phyloP scores from a whole-genome alignment of 371 early-diverging fungal species.

The Dichotomocladium elegans region DNA sequence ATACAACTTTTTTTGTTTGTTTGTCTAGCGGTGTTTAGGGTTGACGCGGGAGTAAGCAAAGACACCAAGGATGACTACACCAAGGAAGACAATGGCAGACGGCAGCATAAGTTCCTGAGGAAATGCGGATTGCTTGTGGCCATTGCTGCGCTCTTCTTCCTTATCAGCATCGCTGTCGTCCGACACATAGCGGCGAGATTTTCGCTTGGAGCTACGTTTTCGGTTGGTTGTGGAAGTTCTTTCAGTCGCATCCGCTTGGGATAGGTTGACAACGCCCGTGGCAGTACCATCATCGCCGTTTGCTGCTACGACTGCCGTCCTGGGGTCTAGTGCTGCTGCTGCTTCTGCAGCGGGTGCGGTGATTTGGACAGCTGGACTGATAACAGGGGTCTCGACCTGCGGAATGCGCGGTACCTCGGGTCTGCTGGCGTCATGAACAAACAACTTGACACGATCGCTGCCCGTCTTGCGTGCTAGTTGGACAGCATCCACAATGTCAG shows the following conservation, averaged over 20 bases:
- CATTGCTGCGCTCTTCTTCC: neutral
- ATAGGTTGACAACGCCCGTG: neutral
- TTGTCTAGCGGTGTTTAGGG: slow-evolving; percentile 8
- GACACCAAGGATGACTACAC: slow-evolving; percentile 55
- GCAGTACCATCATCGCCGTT: neutral
- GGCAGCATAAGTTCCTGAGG: slow-evolving; percentile 59
- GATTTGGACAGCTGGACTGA: no score
- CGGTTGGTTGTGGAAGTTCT: neutral
- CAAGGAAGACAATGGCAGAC: slow-evolving; percentile 57
- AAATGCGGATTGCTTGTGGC: slow-evolving; percentile 8
- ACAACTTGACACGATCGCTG: slow-evolving; percentile 69
- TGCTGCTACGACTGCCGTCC: neutral
- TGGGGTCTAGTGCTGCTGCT: neutral
- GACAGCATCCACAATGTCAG: slow-evolving; percentile 79
- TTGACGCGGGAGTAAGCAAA: slow-evolving; percentile 33
- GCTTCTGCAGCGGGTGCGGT: neutral
- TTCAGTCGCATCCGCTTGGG: neutral
- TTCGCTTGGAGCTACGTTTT: slow-evolving; percentile 3
- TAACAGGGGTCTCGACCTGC: neutral
- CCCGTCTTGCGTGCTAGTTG: slow-evolving; percentile 63
- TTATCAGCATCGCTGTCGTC: neutral
- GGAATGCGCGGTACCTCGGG: neutral
- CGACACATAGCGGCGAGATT: neutral
- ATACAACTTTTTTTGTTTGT: no score
- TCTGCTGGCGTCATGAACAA: slow-evolving; percentile 44